Evolutionary conservation across 2,329 filamentous ascomycete genomes (phyloP), one percentile per base, ranked within the genome.

Genomic region (Hirsutella thompsonii): DNA sequence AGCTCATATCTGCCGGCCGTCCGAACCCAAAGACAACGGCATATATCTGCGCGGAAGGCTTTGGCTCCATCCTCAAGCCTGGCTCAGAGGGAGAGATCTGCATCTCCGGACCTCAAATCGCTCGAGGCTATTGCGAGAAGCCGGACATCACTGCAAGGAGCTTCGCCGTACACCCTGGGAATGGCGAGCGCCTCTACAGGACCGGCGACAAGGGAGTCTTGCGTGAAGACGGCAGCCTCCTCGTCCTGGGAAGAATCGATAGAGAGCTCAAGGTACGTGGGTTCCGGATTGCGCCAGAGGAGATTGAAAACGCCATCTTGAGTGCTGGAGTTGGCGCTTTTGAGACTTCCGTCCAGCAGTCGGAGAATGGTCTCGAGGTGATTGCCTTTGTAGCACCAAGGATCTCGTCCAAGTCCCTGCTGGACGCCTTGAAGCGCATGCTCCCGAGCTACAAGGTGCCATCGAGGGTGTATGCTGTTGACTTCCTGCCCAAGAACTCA

Each of bases 191-290:
- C n/a, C 39, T 47, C 39, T 47, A 45, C 19, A 40, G 47, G 11
- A 49, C 45, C 13, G 45, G 47, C 5, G 47, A 49, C 34, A 32
- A 29, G 11, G 45, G 44, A 3, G 21, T 36, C 16, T 18, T 45
- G 20, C 34, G 39, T 0, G 38, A 40, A 8, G 41, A 45, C 23
- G 43, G 47, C 3, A 36, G 28, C n/a, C 9, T 49, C 6, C 26
- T 43, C 13, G 20, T 46, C 36, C 29, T 44, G 37, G 45, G 45
- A 19, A 39, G 47, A 19, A 44, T 49, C 16, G 47, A 47, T 37
- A 38, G 40, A 11, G 40, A 49, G 38, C 14, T 47, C 37, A 49
- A 47, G 42, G 35, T 49, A 8, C 43, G 47, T 10, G 47, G 47
- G 1, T 44, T 45, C 20, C 42, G 47, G 10, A 44, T 49, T 34